Conservation (phyloP, 345 rosid genomes). For the Lumnitzera littorea region DNA sequence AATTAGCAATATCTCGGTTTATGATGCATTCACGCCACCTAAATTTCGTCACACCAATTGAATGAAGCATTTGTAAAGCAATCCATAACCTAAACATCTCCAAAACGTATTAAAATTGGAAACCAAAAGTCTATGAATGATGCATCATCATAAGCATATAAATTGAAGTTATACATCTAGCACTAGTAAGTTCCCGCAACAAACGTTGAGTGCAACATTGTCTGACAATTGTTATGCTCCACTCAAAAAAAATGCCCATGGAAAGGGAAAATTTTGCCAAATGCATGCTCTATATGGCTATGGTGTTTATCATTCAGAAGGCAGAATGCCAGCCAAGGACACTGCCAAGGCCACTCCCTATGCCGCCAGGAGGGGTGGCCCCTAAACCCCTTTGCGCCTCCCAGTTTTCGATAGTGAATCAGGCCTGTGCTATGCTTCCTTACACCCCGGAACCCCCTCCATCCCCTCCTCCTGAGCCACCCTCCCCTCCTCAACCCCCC, state of each 20-base stretch:
- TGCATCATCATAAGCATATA: no score
- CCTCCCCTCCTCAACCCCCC: slow-evolving; percentile 6
- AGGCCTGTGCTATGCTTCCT: slow-evolving; percentile 51
- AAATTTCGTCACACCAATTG: no score
- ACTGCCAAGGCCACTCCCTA: not conserved
- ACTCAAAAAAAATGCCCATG: slow-evolving; percentile 6
- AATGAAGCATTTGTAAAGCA: no score
- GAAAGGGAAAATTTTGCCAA: slow-evolving; percentile 3
- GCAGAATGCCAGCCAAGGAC: not conserved
- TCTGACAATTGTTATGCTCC: no score
- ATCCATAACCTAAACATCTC: no score
- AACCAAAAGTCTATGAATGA: no score
- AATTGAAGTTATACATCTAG: no score
- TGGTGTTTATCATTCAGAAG: slow-evolving; percentile 8
- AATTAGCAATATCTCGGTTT: no score
- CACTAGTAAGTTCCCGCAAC: no score
- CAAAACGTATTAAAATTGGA: no score
- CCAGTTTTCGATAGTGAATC: slow-evolving; percentile 57
- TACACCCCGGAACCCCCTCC: slow-evolving; percentile 16
- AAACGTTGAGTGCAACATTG: no score
- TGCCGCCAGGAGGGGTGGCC: slow-evolving; percentile 1
- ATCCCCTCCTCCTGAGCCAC: slow-evolving; percentile 17
- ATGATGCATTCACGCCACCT: no score
- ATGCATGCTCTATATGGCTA: slow-evolving; percentile 3
- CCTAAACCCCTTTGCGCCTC: slow-evolving; percentile 57